phyloP scores from a whole-genome alignment of 1,284 basidiomycete species.

The Takashimella tepidaria region DNA sequence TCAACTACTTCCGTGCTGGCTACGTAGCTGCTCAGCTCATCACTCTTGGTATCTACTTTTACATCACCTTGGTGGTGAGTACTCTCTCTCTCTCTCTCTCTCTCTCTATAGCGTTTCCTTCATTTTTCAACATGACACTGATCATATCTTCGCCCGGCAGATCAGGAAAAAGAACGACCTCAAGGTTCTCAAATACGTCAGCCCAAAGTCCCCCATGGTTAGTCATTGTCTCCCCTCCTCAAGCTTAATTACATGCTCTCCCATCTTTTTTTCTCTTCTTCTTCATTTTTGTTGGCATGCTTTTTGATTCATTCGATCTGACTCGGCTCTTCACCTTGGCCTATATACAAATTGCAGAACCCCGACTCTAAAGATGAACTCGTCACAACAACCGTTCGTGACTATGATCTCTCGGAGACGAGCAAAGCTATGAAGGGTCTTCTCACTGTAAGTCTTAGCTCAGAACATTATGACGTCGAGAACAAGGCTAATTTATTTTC shows the following conservation, averaged over 20 bases:
- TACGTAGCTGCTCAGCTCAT: constrained; percentile 64
- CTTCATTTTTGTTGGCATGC: no score
- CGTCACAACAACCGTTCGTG: constrained; percentile 84
- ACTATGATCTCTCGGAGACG: constrained; percentile 85
- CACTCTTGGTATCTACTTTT: constrained; percentile 39
- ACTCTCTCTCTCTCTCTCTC: no score
- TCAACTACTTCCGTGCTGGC: constrained; percentile 75
- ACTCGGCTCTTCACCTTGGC: no score
- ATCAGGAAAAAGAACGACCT: constrained; percentile 93
- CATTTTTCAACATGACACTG: no score
- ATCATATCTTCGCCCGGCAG: constrained; percentile 52
- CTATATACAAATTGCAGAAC: no score
- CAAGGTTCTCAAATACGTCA: constrained; percentile 84
- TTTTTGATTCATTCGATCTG: no score
- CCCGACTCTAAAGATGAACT: constrained; percentile 66
- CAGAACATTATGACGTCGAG: not conserved
- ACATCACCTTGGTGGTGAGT: constrained; percentile 35
- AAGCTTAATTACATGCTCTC: no score
- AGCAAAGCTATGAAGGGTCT: constrained; percentile 76
- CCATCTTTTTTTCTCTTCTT: no score
- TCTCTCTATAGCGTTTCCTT: no score
- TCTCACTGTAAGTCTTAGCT: constrained; percentile 53
- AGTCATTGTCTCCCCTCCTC: no score
- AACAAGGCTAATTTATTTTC: constrained; percentile 1
- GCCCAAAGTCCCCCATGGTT: constrained; percentile 50